Base-by-base conservation (phyloP, 1,284 basidiomycete species). In the Heimioporus retisporus region DNA sequence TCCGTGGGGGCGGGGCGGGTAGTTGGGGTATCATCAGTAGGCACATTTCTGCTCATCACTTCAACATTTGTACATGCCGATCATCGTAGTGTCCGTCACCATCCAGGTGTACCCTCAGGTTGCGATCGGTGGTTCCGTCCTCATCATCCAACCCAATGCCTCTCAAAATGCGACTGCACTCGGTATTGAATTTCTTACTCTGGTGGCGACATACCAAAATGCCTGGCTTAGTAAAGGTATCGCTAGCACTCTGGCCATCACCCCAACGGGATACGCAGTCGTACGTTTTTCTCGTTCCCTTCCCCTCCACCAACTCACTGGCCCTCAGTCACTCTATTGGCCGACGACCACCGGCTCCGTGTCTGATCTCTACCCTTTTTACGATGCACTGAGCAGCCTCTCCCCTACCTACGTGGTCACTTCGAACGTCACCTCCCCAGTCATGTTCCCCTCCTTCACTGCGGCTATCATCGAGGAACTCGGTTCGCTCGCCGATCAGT, bases 11-110 rank as follows among this genome's bases (percentile, higher is more conserved):
- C 0, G 73, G 75, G 1, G 67, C 66, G 21, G 74, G 75, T 25
- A 75, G 73, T 25, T 77, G 72, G 72, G 73, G 75, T 14, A 67
- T 75, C 23, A 25, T 76, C 55, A 66, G 75, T 77, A 40, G 7
- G 75, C 68, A 48, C n/a, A 15, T 13, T 23, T 25, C 13, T 8
- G 25, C 11, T 40, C 11, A 23, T 44, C 7, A 0, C 42, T 10
- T 16, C 4, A 4, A 3, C 4, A n/a, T n/a, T 53, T 16, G 5
- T 35, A 23, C 46, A 61, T 28, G 5, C 28, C 28, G 31, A 72
- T 44, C n/a, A 18, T 42, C 35, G 50, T 43, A 67, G 73, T 43
- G 6, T 74, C 72, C 6, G 63, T 56, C 19, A 72, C 73, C 7
- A 58, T 74, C 11, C 65, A 51, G n/a, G 61, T 63, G 11, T 55